phyloP scores from a whole-genome alignment of 1,284 basidiomycete genomes.

The Ceratobasidium sp. region DNA sequence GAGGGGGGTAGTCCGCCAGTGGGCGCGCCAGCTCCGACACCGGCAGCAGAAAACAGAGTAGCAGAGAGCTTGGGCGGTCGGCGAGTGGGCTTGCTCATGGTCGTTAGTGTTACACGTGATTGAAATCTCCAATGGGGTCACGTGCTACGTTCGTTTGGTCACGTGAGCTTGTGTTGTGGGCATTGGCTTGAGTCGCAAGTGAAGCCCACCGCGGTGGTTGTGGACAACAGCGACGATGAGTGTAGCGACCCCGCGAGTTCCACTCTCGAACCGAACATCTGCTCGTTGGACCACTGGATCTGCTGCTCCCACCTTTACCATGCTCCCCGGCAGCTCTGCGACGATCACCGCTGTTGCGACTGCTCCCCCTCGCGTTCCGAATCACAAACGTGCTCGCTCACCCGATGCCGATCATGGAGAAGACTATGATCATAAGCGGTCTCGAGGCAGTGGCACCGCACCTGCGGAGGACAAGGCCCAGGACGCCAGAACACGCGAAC shows the following conservation, averaged over 20 bases:
- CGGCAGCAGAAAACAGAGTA: constrained; percentile 24
- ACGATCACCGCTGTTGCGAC: constrained; percentile 40
- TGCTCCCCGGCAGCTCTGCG: constrained; percentile 25
- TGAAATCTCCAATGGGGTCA: background rate
- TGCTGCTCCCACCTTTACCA: constrained; percentile 8
- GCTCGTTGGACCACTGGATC: constrained; percentile 35
- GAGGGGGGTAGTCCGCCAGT: constrained; percentile 63
- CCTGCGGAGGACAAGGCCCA: constrained; percentile 20
- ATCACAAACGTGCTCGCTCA: constrained; percentile 38
- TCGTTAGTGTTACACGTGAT: background rate
- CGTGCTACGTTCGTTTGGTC: constrained; percentile 11
- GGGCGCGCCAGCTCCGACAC: constrained; percentile 56
- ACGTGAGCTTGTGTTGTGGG: constrained; percentile 29
- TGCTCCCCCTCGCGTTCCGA: constrained; percentile 36
- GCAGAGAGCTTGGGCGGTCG: constrained; percentile 36
- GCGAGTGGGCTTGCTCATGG: constrained; percentile 36
- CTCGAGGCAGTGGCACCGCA: constrained; percentile 17
- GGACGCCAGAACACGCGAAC: constrained; percentile 24
- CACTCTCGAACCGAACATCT: constrained; percentile 26
- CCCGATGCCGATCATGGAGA: constrained; percentile 18
- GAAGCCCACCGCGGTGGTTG: background rate
- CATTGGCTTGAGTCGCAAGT: background rate
- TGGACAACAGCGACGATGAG: constrained; percentile 27
- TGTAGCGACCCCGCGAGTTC: constrained; percentile 28
- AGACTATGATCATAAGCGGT: constrained; percentile 31